phyloP scores from a whole-genome alignment of 495 filamentous ascomycete species.

The Tirmania nivea region DNA sequence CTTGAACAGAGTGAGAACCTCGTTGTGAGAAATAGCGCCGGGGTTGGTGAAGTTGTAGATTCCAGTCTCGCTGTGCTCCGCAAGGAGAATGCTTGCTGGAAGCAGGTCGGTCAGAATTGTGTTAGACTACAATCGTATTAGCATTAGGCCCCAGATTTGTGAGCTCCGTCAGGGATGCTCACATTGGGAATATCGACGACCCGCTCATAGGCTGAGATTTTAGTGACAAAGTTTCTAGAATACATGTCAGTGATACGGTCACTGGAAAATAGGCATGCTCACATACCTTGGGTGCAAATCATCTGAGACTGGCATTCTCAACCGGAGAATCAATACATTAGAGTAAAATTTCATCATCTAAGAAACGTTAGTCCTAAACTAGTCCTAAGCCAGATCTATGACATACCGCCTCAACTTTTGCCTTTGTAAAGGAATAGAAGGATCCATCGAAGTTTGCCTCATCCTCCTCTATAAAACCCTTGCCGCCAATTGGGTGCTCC shows the following conservation, averaged over 20 bases:
- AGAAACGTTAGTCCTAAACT: conserved; percentile 1
- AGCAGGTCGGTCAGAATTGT: conserved; percentile 42
- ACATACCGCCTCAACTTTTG: conserved; percentile 38
- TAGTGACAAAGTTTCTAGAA: conserved; percentile 41
- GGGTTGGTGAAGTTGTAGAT: conserved; percentile 45
- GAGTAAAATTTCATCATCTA: conserved; percentile 38
- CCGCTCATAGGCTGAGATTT: conserved; percentile 39
- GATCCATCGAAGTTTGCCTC: conserved; percentile 40
- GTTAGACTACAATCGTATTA: conserved; percentile 25
- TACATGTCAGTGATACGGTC: too few relatives aligned
- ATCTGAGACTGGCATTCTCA: conserved; percentile 49
- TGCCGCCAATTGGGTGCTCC: conserved; percentile 34
- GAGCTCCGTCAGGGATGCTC: background rate
- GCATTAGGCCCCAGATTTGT: background rate
- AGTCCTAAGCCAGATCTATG: conserved; percentile 1
- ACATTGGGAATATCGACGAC: conserved; percentile 42
- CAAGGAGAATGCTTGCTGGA: conserved; percentile 35
- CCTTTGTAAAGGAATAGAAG: conserved; percentile 46
- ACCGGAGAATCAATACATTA: conserved; percentile 36
- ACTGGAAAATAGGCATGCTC: too few relatives aligned
- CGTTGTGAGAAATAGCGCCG: conserved; percentile 45
- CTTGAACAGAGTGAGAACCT: conserved; percentile 38
- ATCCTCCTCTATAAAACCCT: conserved; percentile 39
- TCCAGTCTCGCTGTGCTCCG: conserved; percentile 38
- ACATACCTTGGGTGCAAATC: conserved; percentile 30